phyloP scores from a whole-genome alignment of 176 grass and related monocot species.

The Microstegium vimineum region DNA sequence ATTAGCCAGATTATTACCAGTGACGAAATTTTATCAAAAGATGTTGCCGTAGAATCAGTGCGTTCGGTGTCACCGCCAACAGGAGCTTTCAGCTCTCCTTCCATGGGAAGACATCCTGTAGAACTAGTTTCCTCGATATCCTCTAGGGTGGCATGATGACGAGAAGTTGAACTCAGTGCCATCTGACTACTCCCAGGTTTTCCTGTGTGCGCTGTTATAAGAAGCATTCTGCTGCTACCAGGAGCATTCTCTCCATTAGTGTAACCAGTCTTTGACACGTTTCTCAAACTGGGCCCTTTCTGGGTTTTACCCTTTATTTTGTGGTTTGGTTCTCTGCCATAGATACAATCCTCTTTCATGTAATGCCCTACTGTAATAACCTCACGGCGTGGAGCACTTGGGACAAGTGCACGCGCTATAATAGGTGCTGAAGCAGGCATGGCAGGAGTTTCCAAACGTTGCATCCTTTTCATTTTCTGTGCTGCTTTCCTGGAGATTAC shows the following conservation, averaged over 20 bases:
- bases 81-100: no score
- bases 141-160: no score
- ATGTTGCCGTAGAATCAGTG: not conserved
- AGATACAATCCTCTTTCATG: not conserved
- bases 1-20: not conserved
- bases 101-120: no score
- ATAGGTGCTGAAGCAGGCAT: not conserved
- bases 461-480: conserved; percentile 16
- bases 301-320: not conserved
- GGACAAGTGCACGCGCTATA: not conserved
- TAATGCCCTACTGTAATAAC: conserved; percentile 22
- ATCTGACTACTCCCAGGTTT: no score
- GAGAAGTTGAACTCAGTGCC: no score
- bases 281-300: not conserved
- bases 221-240: no score
- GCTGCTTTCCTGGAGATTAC: conserved; percentile 32
- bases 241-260: not conserved
- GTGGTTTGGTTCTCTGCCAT: conserved; percentile 19
- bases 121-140: no score
- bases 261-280: not conserved
- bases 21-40: not conserved
- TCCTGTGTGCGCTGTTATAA: no score
- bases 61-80: no score
- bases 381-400: not conserved
- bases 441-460: not conserved